phyloP scores from a whole-genome alignment of 2,329 filamentous ascomycete species.

The Xylaria sp. region DNA sequence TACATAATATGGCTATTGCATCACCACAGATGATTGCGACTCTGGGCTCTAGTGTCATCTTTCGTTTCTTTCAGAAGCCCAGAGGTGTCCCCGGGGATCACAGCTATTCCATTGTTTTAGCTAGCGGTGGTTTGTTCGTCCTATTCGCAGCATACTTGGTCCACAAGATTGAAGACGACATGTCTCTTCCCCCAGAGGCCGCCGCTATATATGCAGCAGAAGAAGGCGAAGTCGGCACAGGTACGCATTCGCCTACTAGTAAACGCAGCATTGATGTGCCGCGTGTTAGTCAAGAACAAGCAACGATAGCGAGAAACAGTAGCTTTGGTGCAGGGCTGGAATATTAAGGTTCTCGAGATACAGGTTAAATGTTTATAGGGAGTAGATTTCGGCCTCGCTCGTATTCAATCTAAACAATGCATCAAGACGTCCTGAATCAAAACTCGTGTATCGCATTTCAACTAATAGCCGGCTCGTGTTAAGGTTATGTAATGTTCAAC shows the following conservation, averaged over 20 bases:
- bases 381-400: background rate
- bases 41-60: constrained; percentile 83
- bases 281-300: constrained; percentile 57
- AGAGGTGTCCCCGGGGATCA: constrained; percentile 85
- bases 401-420: background rate
- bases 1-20: constrained; percentile 95
- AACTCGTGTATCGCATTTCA: background rate
- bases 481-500: constrained; percentile 8
- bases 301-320: constrained; percentile 59
- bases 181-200: constrained; percentile 52
- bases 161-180: constrained; percentile 71
- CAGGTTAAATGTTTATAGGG: background rate
- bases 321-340: constrained; percentile 61
- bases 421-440: background rate
- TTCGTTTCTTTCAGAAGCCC: constrained; percentile 86
- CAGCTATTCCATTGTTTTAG: constrained; percentile 86
- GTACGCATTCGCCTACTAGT: constrained; percentile 48
- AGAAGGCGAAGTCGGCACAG: constrained; percentile 49
- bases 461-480: constrained; percentile 11
- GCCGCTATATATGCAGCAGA: constrained; percentile 54
- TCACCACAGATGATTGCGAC: constrained; percentile 93
- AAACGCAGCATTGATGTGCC: constrained; percentile 57
- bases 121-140: constrained; percentile 83
- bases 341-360: constrained; percentile 49
- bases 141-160: constrained; percentile 81